These are phyloP conservation scores for Psilocybe sp. DNA, from an alignment of 768 basidiomycete species.

Conservation along the genomic window DNA sequence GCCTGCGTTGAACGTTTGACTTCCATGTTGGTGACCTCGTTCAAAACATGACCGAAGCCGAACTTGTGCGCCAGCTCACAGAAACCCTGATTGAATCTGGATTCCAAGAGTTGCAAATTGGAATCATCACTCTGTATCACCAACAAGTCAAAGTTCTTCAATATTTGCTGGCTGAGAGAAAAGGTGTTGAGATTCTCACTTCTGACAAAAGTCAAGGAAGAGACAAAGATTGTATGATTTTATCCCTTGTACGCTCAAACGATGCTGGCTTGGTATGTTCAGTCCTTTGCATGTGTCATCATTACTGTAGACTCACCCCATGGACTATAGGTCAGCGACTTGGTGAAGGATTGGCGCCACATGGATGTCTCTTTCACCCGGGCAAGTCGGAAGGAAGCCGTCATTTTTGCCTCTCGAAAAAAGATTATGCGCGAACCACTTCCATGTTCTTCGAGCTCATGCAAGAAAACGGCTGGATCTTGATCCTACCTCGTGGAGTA, in stretches of 20 bases:
- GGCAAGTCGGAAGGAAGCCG: constrained; percentile 82
- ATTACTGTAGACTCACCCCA: neutral
- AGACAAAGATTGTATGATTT: constrained; percentile 93
- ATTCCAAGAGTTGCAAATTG: constrained; percentile 68
- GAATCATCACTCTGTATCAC: constrained; percentile 87
- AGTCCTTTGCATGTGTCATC: neutral
- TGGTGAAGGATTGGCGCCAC: constrained; percentile 92
- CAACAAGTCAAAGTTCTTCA: constrained; percentile 92
- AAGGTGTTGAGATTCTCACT: constrained; percentile 79
- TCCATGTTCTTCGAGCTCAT: constrained; percentile 76
- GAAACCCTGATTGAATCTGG: constrained; percentile 66
- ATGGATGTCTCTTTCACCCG: constrained; percentile 98
- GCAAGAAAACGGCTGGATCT: constrained; percentile 70
- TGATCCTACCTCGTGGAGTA: constrained; percentile 52
- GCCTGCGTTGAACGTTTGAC: constrained; percentile 76
- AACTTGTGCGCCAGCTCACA: constrained; percentile 62
- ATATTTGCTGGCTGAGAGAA: constrained; percentile 52
- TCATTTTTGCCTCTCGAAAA: constrained; percentile 84
- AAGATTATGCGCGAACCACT: constrained; percentile 67
- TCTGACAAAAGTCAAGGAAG: constrained; percentile 93
- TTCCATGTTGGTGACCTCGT: constrained; percentile 84
- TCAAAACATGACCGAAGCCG: constrained; percentile 84
- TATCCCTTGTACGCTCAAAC: constrained; percentile 92
- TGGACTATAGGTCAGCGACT: constrained; percentile 74
- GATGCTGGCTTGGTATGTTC: constrained; percentile 61